These are phyloP conservation scores for Rhizoclosmatium globosum DNA, from an alignment of 192 early-diverging fungal genomes.

Conservation along the genomic window DNA sequence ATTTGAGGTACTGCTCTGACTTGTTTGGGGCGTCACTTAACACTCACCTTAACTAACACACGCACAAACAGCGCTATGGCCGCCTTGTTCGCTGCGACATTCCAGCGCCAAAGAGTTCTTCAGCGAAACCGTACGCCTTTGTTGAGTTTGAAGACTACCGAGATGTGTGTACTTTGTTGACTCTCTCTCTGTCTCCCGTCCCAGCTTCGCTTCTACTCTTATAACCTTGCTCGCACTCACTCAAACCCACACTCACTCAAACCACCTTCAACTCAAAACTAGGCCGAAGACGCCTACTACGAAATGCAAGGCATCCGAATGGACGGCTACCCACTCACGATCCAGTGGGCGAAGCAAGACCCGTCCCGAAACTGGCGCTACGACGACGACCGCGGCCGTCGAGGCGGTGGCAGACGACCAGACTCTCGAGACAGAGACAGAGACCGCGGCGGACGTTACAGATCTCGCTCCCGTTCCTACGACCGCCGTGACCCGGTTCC, in stretches of 20 bases:
- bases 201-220: not conserved
- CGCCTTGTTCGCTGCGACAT: constrained; percentile 61
- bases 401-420: not conserved
- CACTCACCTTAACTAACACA: not conserved
- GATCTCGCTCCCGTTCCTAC: not conserved
- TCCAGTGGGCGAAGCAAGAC: constrained; percentile 93
- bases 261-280: not conserved
- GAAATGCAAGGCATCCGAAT: constrained; percentile 88
- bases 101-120: constrained; percentile 46
- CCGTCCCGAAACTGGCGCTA: constrained; percentile 83
- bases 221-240: not conserved
- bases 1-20: constrained; percentile 74
- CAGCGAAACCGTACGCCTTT: constrained; percentile 76
- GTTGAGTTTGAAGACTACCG: constrained; percentile 92
- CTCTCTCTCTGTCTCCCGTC: not conserved
- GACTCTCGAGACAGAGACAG: not conserved
- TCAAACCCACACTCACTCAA: not conserved
- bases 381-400: constrained; percentile 49
- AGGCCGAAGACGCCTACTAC: constrained; percentile 86
- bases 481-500: not conserved
- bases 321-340: constrained; percentile 79
- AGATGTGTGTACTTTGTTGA: constrained; percentile 60
- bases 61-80: constrained; percentile 39
- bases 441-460: no score
- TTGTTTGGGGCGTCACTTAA: not conserved